Evolutionary conservation across 192 early-diverging fungal species (phyloP).

Genomic region (Mortierella claussenii): DNA sequence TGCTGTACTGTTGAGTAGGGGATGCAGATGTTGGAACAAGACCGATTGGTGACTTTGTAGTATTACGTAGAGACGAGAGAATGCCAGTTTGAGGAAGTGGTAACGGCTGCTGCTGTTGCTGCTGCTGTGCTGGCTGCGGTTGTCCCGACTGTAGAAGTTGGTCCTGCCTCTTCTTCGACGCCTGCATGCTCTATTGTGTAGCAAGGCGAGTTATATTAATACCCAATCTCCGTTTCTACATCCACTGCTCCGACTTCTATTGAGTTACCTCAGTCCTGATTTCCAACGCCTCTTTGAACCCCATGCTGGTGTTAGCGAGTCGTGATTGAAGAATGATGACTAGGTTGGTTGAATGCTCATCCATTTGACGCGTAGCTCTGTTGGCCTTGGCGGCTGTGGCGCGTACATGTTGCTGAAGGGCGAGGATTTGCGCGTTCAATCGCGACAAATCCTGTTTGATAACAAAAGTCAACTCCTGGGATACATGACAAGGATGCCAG

Average conservation of each 20-base stretch:
- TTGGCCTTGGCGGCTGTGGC: conserved; percentile 64
- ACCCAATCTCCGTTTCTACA: neutral
- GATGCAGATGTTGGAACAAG: conserved; percentile 42
- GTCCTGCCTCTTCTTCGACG: conserved; percentile 46
- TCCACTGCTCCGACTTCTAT: neutral
- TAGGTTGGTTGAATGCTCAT: conserved; percentile 94
- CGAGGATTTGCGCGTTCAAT: conserved; percentile 91
- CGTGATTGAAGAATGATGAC: conserved; percentile 92
- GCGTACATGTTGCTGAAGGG: conserved; percentile 80
- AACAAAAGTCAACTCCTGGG: conserved; percentile 87
- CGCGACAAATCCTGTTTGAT: conserved; percentile 97
- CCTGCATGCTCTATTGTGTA: conserved; percentile 36
- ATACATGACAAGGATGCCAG: too few species aligned
- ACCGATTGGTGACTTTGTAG: conserved; percentile 32
- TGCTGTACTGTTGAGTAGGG: conserved; percentile 20
- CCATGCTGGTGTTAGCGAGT: conserved; percentile 88
- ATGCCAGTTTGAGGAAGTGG: conserved; percentile 29
- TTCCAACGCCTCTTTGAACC: conserved; percentile 97
- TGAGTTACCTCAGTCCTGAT: conserved; percentile 76
- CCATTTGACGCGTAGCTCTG: conserved; percentile 80
- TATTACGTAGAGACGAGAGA: conserved; percentile 46
- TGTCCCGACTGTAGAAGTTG: conserved; percentile 28
- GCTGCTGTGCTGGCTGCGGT: conserved; percentile 6
- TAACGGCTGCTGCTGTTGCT: conserved; percentile 7
- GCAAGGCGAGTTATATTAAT: neutral